Percentiles rank a stretch among this genome's conserved stretches.
Conservation (phyloP, 257 asterid species). For the Solanum tarapatanum region DNA sequence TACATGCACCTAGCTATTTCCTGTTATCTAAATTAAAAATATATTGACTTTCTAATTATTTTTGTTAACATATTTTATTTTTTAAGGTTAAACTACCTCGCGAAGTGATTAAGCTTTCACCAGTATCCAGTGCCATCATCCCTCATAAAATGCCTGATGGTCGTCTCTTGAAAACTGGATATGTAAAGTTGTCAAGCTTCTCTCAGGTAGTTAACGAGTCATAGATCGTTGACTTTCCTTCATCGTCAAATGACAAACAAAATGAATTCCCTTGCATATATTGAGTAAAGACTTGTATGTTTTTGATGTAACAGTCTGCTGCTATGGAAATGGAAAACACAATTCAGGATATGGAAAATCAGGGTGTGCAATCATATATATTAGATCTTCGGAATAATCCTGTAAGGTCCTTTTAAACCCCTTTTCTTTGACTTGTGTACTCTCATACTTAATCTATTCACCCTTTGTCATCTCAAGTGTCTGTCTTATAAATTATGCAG, state of each 20-base stretch:
- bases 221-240: background rate
- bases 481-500: conserved; percentile 20
- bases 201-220: conserved; percentile 50
- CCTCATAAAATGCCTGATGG: conserved; percentile 63
- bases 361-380: conserved; percentile 88
- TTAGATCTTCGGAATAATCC: conserved; percentile 91
- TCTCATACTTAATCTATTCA: background rate
- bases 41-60: background rate
- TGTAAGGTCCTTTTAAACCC: conserved; percentile 19
- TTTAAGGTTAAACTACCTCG: conserved; percentile 72
- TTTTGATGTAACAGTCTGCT: conserved; percentile 46
- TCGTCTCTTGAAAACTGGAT: conserved; percentile 61
- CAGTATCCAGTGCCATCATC: conserved; percentile 69
- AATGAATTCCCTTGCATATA: background rate
- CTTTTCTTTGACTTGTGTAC: background rate
- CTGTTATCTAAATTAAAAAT: background rate
- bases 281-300: background rate
- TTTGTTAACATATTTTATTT: background rate
- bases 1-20: background rate
- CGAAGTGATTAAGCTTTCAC: conserved; percentile 69
- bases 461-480: background rate
- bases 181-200: conserved; percentile 64
- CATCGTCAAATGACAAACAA: background rate
- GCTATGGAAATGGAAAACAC: conserved; percentile 81
- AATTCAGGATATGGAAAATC: conserved; percentile 65